Base-by-base conservation (phyloP, 106 monocot genomes). In the Platanthera guangdongensis region DNA sequence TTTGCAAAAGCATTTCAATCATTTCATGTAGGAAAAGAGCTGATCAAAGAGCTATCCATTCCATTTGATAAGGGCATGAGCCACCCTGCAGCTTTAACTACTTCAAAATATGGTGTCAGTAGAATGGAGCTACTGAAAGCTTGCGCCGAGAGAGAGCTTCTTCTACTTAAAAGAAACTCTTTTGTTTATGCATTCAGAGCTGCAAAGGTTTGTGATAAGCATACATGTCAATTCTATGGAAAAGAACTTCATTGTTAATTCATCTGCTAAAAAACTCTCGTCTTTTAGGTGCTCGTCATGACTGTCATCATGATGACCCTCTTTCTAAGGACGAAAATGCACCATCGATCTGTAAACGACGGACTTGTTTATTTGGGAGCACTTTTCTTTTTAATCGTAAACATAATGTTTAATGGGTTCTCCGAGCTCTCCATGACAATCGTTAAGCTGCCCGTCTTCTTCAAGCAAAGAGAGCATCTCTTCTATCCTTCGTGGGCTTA, bases 401-500 rank as follows among this genome's bases (percentile, higher is more conserved):
- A 16, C 15, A 9, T 70, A 51, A 52, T 71, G 70, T 78, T 78
- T 9, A 69, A 78, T 55, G 70, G 78, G 2, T 71, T 78, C 15
- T 47, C 70, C 0, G 70, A 78, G 54, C 70, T 78, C 15, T 30
- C 54, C 9, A 22, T 78, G 70, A 28, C 50, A 6, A 52, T 72
- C 25, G 18, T 9, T 49, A 79, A 60, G 78, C 59, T 79, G 9
- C 78, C 78, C 0, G 49, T 79, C 28, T 57, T 79, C 72, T 79
- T 59, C 72, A 79, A 79, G 72, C 78, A 79, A 79, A n/a, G 78
- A 25, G 78, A 79, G 18, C 72, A 52, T 49, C 57, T 57, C 57
- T 72, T 79, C 50, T 79, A 79, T 49, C 78, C 78, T 79, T 13
- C 78, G 16, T 79, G 78, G 78, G 52, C 78, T 22, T 79, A 79